Conservation (phyloP, 306 rosid genomes). For the Cucurbita ficifolia region DNA sequence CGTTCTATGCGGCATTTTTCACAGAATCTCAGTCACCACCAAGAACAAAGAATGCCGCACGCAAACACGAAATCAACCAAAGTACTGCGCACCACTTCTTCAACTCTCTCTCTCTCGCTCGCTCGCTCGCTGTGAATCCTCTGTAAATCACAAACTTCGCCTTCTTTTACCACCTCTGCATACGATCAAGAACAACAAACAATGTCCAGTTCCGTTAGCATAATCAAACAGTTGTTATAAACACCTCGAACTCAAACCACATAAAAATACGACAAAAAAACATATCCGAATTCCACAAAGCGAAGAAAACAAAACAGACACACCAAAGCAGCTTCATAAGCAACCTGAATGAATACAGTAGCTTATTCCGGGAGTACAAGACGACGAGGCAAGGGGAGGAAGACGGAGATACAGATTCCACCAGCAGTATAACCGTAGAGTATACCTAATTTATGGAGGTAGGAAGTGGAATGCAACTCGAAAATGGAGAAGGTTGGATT, state of each 20-base stretch:
- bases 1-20: conserved; percentile 83
- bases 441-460: not conserved
- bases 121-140: not conserved
- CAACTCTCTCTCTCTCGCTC: not conserved
- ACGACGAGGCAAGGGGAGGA: not conserved
- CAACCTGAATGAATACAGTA: not conserved
- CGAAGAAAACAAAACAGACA: not conserved
- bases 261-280: not conserved
- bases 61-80: conserved; percentile 1
- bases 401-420: not conserved
- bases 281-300: not conserved
- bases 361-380: not conserved
- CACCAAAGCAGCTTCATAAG: not conserved
- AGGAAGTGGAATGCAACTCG: not conserved
- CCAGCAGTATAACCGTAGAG: not conserved
- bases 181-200: not conserved
- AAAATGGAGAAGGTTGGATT: not conserved
- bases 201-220: not conserved
- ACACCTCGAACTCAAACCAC: not conserved
- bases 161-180: conserved; percentile 4
- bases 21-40: conserved; percentile 23
- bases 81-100: not conserved
- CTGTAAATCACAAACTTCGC: conserved; percentile 1
- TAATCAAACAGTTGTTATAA: not conserved
- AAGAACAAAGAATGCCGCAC: conserved; percentile 9